Percentiles rank a stretch among this genome's conserved stretches.
phyloP scores from a whole-genome alignment of 495 filamentous ascomycete species.

The Elaphomyces granulatus region DNA sequence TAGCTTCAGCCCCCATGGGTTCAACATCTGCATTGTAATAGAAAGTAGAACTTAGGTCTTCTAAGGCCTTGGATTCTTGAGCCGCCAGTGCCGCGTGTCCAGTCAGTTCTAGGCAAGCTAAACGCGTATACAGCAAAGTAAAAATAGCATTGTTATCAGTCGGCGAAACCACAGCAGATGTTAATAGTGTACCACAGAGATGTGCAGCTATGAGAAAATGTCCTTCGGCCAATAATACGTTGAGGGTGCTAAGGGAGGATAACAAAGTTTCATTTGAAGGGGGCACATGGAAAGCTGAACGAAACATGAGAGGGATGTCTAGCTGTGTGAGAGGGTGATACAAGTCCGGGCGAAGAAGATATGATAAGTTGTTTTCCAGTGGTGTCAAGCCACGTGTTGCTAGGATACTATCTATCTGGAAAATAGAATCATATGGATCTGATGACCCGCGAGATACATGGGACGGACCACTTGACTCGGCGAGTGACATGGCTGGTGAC shows the following conservation, averaged over 20 bases:
- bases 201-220: conserved; percentile 47
- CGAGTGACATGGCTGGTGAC: conserved; percentile 5
- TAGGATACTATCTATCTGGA: conserved; percentile 7
- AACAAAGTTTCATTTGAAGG: conserved; percentile 24
- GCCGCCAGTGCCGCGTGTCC: conserved; percentile 59
- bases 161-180: conserved; percentile 32
- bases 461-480: conserved; percentile 8
- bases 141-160: conserved; percentile 53
- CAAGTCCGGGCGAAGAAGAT: conserved; percentile 60
- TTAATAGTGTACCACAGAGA: conserved; percentile 25
- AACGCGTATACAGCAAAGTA: conserved; percentile 62
- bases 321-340: conserved; percentile 64
- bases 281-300: conserved; percentile 27
- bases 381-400: conserved; percentile 23
- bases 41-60: conserved; percentile 56
- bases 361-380: conserved; percentile 57
- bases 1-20: conserved; percentile 15
- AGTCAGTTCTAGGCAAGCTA: conserved; percentile 66
- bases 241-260: conserved; percentile 31
- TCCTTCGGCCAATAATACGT: conserved; percentile 57
- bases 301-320: conserved; percentile 51
- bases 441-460: conserved; percentile 20
- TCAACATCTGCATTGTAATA: conserved; percentile 40
- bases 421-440: conserved; percentile 11
- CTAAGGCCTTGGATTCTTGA: conserved; percentile 70